These are phyloP conservation scores for Spergularia bocconei DNA, from an alignment of 148 eudicot genomes.

Conservation along the genomic window DNA sequence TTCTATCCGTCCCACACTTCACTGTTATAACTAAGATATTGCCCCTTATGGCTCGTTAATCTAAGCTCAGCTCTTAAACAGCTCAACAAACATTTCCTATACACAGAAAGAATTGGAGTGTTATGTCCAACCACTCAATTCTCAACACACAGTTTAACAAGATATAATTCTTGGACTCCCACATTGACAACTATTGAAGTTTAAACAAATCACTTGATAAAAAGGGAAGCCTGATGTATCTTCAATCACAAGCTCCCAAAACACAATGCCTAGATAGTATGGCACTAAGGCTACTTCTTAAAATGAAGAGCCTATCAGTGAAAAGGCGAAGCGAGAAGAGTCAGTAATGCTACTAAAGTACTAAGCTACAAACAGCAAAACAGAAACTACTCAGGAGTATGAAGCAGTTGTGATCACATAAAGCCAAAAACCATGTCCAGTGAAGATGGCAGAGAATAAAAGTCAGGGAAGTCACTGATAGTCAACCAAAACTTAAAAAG, in stretches of 20 bases:
- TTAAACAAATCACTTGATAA: no score
- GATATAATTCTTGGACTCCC: not conserved
- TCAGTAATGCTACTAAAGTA: not conserved
- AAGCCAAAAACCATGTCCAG: constrained; percentile 12
- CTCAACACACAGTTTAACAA: not conserved
- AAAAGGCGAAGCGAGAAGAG: constrained; percentile 18
- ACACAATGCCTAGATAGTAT: no score
- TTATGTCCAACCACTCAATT: not conserved
- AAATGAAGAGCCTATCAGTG: not conserved
- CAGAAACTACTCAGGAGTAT: not conserved
- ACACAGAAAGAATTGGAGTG: not conserved
- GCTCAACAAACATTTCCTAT: not conserved
- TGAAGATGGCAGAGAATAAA: not conserved
- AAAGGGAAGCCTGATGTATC: no score
- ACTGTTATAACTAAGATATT: not conserved
- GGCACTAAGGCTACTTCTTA: no score
- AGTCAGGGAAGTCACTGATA: not conserved
- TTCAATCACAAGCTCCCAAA: no score
- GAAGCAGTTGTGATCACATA: constrained; percentile 13
- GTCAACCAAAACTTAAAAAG: constrained; percentile 7
- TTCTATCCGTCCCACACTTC: not conserved
- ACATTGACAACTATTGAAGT: constrained; percentile 1
- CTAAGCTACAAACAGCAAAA: constrained; percentile 6
- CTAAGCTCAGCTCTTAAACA: constrained; percentile 1
- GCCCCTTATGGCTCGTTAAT: not conserved